Percentiles rank a stretch among this genome's conserved stretches.
Conservation (phyloP, 1,284 basidiomycete species). For the Hemileia vastatrix region DNA sequence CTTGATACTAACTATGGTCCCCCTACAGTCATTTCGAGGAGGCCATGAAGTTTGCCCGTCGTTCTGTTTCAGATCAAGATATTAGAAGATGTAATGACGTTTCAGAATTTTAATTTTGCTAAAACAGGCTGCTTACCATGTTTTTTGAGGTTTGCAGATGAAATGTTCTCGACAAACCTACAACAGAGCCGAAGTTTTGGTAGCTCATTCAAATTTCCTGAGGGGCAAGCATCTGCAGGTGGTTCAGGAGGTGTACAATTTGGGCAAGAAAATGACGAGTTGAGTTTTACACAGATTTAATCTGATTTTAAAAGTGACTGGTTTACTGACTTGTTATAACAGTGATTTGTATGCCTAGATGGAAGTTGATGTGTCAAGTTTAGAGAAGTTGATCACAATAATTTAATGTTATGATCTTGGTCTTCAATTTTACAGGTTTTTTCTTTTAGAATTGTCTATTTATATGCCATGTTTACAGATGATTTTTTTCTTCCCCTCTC, state of each 20-base stretch:
- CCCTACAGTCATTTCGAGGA: slow-evolving; percentile 72
- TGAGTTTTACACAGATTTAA: background rate
- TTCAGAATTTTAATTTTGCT: slow-evolving; percentile 21
- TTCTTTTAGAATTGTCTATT: no score
- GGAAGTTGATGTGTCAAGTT: no score
- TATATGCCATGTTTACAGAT: no score
- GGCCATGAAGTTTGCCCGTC: slow-evolving; percentile 82
- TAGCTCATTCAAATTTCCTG: slow-evolving; percentile 93
- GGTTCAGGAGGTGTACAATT: slow-evolving; percentile 44
- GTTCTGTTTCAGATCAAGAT: slow-evolving; percentile 85
- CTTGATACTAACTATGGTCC: background rate
- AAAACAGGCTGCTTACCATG: background rate
- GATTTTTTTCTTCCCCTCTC: no score
- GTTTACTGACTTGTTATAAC: no score
- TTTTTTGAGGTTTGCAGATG: background rate
- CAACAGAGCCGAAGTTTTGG: slow-evolving; percentile 71
- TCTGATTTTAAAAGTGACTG: background rate
- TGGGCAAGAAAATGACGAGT: slow-evolving; percentile 23
- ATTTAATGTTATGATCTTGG: no score
- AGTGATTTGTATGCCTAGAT: no score
- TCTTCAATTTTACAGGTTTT: no score
- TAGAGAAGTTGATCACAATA: no score
- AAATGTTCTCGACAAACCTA: slow-evolving; percentile 54
- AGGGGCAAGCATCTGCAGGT: slow-evolving; percentile 51
- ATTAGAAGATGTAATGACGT: slow-evolving; percentile 67